phyloP scores from a whole-genome alignment of 2,329 filamentous ascomycete species.

The Epichloe elymi region DNA sequence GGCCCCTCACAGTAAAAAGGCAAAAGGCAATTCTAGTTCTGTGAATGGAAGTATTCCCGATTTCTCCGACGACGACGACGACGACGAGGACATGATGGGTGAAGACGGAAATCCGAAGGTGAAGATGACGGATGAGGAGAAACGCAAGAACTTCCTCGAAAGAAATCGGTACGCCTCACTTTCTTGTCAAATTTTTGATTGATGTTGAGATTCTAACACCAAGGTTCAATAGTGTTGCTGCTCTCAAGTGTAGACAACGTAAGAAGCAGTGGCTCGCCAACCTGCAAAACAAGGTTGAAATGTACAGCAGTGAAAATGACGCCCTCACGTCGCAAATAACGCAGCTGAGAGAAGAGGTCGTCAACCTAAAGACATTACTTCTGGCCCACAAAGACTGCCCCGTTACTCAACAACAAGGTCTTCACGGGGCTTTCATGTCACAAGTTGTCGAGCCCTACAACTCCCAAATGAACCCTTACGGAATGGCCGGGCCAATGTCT shows the following conservation, averaged over 20 bases:
- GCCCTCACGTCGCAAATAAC: slow-evolving; percentile 71
- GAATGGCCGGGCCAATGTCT: slow-evolving; percentile 39
- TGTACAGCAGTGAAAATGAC: slow-evolving; percentile 87
- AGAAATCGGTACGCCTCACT: slow-evolving; percentile 65
- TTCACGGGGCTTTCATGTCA: slow-evolving; percentile 45
- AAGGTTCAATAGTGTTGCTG: slow-evolving; percentile 57
- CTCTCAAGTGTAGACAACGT: slow-evolving; percentile 88
- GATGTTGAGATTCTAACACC: slow-evolving; percentile 2
- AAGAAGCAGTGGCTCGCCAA: slow-evolving; percentile 99
- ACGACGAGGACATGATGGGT: slow-evolving; percentile 33
- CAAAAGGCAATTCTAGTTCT: slow-evolving; percentile 33
- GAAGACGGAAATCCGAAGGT: slow-evolving; percentile 44
- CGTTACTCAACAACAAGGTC: slow-evolving; percentile 68
- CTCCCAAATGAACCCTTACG: slow-evolving; percentile 45
- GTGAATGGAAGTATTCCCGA: slow-evolving; percentile 29
- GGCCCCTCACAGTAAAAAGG: slow-evolving; percentile 54
- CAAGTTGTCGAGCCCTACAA: slow-evolving; percentile 42
- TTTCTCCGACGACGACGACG: slow-evolving; percentile 38
- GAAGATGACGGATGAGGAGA: slow-evolving; percentile 98
- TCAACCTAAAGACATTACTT: slow-evolving; percentile 84
- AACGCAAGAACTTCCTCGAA: slow-evolving; percentile 94
- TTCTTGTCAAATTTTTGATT: background rate
- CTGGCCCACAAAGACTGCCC: slow-evolving; percentile 94
- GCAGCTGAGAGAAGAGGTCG: slow-evolving; percentile 78
- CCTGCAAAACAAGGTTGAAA: slow-evolving; percentile 84